Evolutionary conservation across 2,329 filamentous ascomycete species (phyloP), one percentile per base, ranked within the genome.

Genomic region (Blastomyces gilchristii): DNA sequence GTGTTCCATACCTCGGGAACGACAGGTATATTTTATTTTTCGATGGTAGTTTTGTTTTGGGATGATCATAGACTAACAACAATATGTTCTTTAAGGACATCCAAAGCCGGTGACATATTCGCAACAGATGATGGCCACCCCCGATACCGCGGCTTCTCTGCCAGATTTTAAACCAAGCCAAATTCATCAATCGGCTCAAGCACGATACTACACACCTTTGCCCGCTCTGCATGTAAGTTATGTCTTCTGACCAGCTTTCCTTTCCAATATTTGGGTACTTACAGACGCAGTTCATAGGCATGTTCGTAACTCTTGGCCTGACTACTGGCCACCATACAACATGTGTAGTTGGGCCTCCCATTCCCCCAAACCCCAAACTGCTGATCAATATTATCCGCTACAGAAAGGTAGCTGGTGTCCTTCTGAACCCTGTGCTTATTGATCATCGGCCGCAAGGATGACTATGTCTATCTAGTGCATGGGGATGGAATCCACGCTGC

Each of bases 1-100:
- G 67, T 71, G 1, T 68, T 69, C 28, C 70, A 71, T 49, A 71
- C 70, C 3, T 71, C 69, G 2, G 70, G 69, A 16, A 71, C 70
- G n/a, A 72, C 70, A 14, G 69, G 70, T 66, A 62, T 60, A 57
- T 22, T 31, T 31, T 31, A 22, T 25, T 25, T 28, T 28, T 50
- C 22, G 3, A 50, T 25, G 12, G 12, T 6, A n/a, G 12, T 50
- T 25, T n/a, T 1, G 1, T 25, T 25, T 25, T 50, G 11, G 47
- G 14, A 50, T 25, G 47, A 50, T 25, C 22, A 14, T 50, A 28
- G 3, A 22, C 8, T 25, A 50, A 25, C 22, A 50, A 14, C 47
- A 25, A 50, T n/a, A 25, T 11, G n/a, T 1, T 50, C n/a, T 12
- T 50, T 25, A n/a, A 50, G 47, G 47, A 12, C 7, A 50, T 12